Conservation (phyloP, 495 filamentous ascomycete genomes). For the Neurospora sp. region DNA sequence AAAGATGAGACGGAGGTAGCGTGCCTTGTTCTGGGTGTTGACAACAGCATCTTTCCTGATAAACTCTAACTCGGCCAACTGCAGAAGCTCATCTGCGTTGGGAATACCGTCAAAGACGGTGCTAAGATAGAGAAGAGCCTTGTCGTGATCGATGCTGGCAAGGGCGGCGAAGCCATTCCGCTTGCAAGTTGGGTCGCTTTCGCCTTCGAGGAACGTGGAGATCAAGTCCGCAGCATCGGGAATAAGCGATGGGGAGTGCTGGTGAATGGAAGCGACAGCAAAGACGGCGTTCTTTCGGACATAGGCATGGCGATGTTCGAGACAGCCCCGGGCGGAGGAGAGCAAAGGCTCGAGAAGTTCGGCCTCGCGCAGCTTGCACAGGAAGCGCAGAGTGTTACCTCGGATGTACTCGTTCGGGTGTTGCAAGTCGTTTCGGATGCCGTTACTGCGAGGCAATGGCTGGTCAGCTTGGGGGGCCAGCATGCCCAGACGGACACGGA, state of each 20-base stretch:
- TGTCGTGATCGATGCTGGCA: constrained; percentile 83
- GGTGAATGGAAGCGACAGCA: constrained; percentile 85
- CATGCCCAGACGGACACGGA: background rate
- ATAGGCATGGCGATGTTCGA: constrained; percentile 94
- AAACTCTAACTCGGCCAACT: constrained; percentile 90
- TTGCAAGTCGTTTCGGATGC: constrained; percentile 93
- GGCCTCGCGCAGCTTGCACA: constrained; percentile 90
- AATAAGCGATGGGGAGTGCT: constrained; percentile 83
- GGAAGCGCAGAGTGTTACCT: constrained; percentile 91
- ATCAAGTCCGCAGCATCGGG: constrained; percentile 94
- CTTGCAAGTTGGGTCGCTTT: constrained; percentile 95
- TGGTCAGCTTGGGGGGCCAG: constrained; percentile 7
- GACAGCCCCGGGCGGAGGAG: constrained; percentile 79
- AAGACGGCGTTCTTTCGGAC: constrained; percentile 97
- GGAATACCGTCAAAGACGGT: constrained; percentile 89
- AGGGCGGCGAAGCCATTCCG: constrained; percentile 94
- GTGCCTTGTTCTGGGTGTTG: constrained; percentile 88
- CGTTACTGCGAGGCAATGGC: constrained; percentile 53
- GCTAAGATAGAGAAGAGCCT: constrained; percentile 79
- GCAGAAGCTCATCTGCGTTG: constrained; percentile 87
- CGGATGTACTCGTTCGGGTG: constrained; percentile 98
- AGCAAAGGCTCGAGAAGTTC: constrained; percentile 95
- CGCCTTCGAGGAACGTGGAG: constrained; percentile 76
- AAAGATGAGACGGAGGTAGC: constrained; percentile 90
- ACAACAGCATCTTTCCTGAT: constrained; percentile 95